Evolutionary conservation across 1,284 basidiomycete genomes (phyloP).

Genomic region (Takashimella tepidaria): DNA sequence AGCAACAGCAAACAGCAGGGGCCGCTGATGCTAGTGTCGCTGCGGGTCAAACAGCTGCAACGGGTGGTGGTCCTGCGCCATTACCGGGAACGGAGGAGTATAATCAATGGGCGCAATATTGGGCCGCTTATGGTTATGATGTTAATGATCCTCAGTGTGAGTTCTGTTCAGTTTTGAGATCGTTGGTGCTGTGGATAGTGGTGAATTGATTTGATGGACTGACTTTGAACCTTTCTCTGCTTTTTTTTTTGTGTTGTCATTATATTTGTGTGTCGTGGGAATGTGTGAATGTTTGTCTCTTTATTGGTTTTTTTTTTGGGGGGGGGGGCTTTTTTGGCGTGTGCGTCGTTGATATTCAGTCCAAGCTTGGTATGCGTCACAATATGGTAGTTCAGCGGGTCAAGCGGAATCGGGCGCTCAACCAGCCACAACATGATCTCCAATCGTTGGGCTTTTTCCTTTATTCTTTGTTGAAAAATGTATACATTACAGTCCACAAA

Average conservation of each 20-base stretch:
- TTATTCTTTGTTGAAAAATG: background rate
- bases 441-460: background rate
- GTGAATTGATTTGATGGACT: background rate
- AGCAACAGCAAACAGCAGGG: conserved; percentile 21
- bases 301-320: no score
- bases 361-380: conserved; percentile 46
- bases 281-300: no score
- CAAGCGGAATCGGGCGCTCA: conserved; percentile 6
- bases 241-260: no score
- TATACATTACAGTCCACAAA: no score
- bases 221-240: background rate
- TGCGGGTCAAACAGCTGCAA: conserved; percentile 29
- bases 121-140: conserved; percentile 80
- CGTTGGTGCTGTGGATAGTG: background rate
- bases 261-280: background rate
- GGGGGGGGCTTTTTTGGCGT: no score
- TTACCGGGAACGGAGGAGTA: conserved; percentile 42
- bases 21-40: conserved; percentile 49
- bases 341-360: conserved; percentile 26
- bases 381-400: conserved; percentile 34
- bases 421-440: background rate
- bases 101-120: conserved; percentile 49
- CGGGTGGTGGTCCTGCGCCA: conserved; percentile 14
- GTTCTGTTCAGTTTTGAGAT: conserved; percentile 9
- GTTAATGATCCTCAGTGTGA: conserved; percentile 57